Base-by-base conservation (phyloP, 768 basidiomycete species). In the Rhizopogon roseolus region DNA sequence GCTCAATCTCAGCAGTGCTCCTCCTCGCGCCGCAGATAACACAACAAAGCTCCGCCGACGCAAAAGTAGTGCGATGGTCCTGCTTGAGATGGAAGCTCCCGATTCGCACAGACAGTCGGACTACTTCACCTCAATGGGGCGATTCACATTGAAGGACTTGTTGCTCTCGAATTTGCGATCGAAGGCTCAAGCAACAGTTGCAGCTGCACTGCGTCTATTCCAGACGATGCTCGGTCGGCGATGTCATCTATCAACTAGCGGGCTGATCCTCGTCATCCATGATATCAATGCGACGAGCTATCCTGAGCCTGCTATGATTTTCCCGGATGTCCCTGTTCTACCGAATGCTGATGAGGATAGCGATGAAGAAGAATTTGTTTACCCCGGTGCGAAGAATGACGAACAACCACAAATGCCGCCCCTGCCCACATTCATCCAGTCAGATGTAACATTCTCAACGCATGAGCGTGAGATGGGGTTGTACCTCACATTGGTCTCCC, bases 141-240 rank as follows among this genome's bases (percentile, higher is more conserved):
- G 93, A 16, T 98, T 93, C 73, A 95, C 92, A 5, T 76, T 98
- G 39, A 93, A 92, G 65, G 96, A 98, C 62, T 78, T 98, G 34
- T 71, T 98, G 7, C 62, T 91, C 46, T 80, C 90, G 42, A 93
- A 93, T 64, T 71, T 97, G 22, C 76, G 80, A 22, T 93, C 90
- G 5, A 73, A 73, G 50, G 80, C 79, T 9, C 81, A 84, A 54
- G 67, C 82, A 0, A 83, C 91, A 0, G 78, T 80, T 1, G 85
- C 87, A 0, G 82, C 91, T 9, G 90, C 93, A 3, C 73, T 97
- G 49, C 88, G 91, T 60, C 76, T 98, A 8, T 71, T 96, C 5
- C 84, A 86, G 57, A 85, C 90, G 0, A 76, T 96, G 65, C 76
- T 96, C 8, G 65, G 78, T 38, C 76, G 80, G 28, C 88, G 91